Evolutionary conservation across 73 alveolate genomes (phyloP).

Genomic region (Symbiodinium natans): DNA sequence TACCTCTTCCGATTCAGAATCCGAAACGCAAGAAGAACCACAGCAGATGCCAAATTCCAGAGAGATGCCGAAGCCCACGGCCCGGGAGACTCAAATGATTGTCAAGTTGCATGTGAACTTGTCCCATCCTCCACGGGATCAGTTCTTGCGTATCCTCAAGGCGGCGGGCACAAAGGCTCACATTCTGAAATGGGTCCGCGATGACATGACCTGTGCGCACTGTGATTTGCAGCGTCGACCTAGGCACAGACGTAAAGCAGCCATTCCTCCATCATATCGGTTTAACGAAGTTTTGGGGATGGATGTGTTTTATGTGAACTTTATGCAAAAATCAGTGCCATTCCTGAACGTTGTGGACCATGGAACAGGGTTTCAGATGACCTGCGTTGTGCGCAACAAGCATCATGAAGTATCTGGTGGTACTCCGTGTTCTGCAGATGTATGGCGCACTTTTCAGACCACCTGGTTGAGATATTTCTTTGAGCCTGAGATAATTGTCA

Average conservation of each 20-base stretch:
- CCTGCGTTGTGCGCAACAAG: neutral
- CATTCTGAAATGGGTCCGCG: neutral
- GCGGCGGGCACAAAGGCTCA: neutral
- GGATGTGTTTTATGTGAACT: neutral
- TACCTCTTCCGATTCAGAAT: neutral
- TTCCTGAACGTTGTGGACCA: slow-evolving; percentile 19
- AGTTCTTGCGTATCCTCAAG: neutral
- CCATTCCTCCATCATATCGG: neutral
- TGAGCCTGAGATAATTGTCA: neutral
- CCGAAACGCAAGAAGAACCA: no score
- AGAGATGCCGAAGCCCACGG: neutral
- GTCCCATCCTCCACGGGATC: neutral
- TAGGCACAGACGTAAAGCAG: neutral
- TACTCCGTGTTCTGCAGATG: neutral
- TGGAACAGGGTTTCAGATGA: neutral
- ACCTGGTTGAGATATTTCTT: neutral
- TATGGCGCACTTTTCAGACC: neutral
- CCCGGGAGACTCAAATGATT: neutral
- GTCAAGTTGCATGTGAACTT: neutral
- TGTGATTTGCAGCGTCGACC: neutral
- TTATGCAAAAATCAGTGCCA: neutral
- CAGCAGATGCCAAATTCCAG: no score
- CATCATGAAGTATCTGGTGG: neutral
- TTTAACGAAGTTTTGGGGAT: slow-evolving; percentile 15
- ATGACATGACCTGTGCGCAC: neutral